Conservation (phyloP, 1,284 basidiomycete genomes). For the Ceratorhiza oryzae-sativae region DNA sequence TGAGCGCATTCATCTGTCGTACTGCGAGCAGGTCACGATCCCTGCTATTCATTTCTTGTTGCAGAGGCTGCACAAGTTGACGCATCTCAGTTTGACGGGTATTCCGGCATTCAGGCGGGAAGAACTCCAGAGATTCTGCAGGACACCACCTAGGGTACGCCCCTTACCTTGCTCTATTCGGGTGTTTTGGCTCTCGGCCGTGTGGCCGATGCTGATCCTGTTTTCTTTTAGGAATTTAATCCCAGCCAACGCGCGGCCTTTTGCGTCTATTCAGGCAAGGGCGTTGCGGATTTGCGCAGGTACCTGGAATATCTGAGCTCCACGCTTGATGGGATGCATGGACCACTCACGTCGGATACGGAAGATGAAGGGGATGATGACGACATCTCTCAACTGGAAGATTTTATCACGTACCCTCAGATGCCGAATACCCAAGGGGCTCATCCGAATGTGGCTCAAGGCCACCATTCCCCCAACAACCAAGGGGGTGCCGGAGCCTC, state of each 20-base stretch:
- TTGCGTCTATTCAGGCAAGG: conserved; percentile 95
- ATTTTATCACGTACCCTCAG: conserved; percentile 37
- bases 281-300: conserved; percentile 82
- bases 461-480: neutral
- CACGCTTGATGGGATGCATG: conserved; percentile 29
- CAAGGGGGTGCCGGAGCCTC: neutral
- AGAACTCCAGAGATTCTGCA: conserved; percentile 90
- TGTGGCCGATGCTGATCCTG: conserved; percentile 1
- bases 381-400: conserved; percentile 35
- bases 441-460: neutral
- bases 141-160: conserved; percentile 82
- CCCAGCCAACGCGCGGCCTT: conserved; percentile 90
- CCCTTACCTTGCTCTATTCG: conserved; percentile 38
- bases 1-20: conserved; percentile 96
- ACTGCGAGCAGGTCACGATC: conserved; percentile 95
- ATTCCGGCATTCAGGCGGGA: conserved; percentile 87
- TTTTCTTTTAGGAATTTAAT: conserved; percentile 79
- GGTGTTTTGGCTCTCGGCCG: neutral
- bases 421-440: conserved; percentile 1
- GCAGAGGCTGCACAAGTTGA: conserved; percentile 85
- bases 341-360: conserved; percentile 34
- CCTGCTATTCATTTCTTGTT: conserved; percentile 91
- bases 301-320: conserved; percentile 58
- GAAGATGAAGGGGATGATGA: conserved; percentile 39
- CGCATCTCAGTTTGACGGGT: conserved; percentile 96